Evolutionary conservation across 2,329 filamentous ascomycete genomes (phyloP), one percentile per base, ranked within the genome.

Genomic region (Fusarium oligoseptatum): DNA sequence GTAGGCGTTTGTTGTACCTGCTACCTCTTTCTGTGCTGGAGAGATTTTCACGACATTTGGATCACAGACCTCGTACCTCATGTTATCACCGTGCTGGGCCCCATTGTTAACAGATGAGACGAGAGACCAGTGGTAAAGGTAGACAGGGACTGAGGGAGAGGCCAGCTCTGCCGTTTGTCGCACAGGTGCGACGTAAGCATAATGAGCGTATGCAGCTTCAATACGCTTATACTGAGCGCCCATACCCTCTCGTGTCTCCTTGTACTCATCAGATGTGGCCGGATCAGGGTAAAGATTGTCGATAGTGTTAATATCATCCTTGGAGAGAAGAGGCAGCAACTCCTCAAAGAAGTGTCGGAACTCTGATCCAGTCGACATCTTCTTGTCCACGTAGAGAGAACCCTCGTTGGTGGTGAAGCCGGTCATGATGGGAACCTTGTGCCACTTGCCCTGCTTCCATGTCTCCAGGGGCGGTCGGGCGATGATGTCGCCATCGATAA

Each of bases 371-470:
- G 83, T 84, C 4, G 85, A 83, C 71, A 88, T 84, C 6, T 79
- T 74, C 34, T 85, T 82, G 0, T 91, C 87, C 1, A 94, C 88
- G 76, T 94, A 94, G 36, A 88, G 82, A 0, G 90, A 87, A 4
- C 92, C 92, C 80, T 94, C 92, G 75, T 94, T 92, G 43, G 89
- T 88, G 77, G 91, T 91, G 82, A 91, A 94, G 3, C 92, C 92
- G 0, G 92, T 93, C 68, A 94, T 83, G 45, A 94, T 88, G 1
- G 79, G 79, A 0, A 80, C 68, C 27, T 78, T 79, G 64, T 79
- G 78, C 78, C 78, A 80, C 37, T 73, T 74, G 12, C 73, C 79
- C 15, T 66, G 50, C 24, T 68, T 64, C 91, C 90, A 93, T 10
- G 87, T 86, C 24, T 87, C 84, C 3, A 92, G 84, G 1, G 92